Percentiles rank a stretch among this genome's conserved stretches.
phyloP scores from a whole-genome alignment of 164 flowering plant genomes.

The Stephania yunnanensis region DNA sequence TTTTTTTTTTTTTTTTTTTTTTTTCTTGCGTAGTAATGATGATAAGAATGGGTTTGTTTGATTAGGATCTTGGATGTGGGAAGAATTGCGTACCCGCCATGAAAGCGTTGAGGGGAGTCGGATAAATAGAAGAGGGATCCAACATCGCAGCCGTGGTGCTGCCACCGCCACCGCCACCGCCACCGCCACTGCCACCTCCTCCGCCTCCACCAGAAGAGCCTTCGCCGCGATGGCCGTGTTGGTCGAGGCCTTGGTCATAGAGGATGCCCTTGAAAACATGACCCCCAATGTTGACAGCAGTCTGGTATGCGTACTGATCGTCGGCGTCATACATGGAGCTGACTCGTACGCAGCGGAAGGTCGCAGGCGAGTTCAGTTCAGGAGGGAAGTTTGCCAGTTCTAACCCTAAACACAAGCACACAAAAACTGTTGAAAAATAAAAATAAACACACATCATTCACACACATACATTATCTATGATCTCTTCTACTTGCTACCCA shows the following conservation, averaged over 20 bases:
- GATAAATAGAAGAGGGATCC: slow-evolving; percentile 54
- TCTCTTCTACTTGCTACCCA: not conserved
- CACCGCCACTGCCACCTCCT: slow-evolving; percentile 21
- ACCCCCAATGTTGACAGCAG: slow-evolving; percentile 65
- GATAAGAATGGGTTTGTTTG: not conserved
- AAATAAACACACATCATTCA: not conserved
- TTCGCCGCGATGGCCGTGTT: slow-evolving; percentile 27
- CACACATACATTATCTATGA: not conserved
- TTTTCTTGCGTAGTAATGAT: not conserved
- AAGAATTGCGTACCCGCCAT: slow-evolving; percentile 88
- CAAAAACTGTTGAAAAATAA: not conserved
- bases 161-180: slow-evolving; percentile 4
- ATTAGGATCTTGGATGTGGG: slow-evolving; percentile 61
- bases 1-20: not conserved
- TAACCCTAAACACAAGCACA: slow-evolving; percentile 41
- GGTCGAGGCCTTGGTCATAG: slow-evolving; percentile 61
- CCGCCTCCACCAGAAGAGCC: slow-evolving; percentile 39
- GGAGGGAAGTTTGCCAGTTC: slow-evolving; percentile 54
- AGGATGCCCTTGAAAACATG: slow-evolving; percentile 66
- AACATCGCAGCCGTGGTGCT: slow-evolving; percentile 22
- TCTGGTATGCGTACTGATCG: slow-evolving; percentile 52
- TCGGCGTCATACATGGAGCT: slow-evolving; percentile 45
- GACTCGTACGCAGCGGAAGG: slow-evolving; percentile 53
- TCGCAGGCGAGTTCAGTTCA: slow-evolving; percentile 46
- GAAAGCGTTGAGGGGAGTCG: slow-evolving; percentile 63